A percentile compares a stretch with the other conserved stretches of the same genome.
These are phyloP conservation scores for Bipolaris cookei DNA, from an alignment of 2,329 filamentous ascomycete genomes.

Conservation along the genomic window DNA sequence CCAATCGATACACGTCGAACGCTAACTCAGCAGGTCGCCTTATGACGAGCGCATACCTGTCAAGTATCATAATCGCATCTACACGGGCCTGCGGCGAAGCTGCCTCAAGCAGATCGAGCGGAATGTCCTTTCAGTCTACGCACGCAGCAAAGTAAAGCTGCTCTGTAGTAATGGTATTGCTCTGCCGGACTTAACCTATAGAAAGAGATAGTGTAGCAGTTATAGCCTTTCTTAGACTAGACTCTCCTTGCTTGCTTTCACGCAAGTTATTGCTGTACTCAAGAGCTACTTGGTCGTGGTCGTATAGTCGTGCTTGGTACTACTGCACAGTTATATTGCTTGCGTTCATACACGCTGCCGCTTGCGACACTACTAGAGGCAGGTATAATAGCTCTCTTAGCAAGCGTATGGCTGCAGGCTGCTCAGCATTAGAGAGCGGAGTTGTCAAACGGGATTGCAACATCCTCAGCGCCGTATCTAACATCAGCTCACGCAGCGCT, in stretches of 20 bases:
- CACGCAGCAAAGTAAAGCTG: conserved; percentile 52
- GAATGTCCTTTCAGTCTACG: conserved; percentile 38
- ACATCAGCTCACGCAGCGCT: conserved; percentile 15
- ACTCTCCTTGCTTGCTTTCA: neutral
- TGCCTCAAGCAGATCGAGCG: conserved; percentile 25
- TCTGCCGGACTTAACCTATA: neutral
- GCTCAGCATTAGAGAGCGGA: conserved; percentile 3
- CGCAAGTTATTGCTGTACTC: neutral
- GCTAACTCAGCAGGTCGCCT: conserved; percentile 16
- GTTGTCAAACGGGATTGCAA: conserved; percentile 4
- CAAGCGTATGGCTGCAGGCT: conserved; percentile 14
- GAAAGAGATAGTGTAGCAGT: conserved; percentile 1
- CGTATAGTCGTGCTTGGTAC: neutral
- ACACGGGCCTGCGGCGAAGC: conserved; percentile 4
- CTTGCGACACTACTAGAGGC: neutral
- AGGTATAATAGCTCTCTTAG: conserved; percentile 19
- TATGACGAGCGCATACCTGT: conserved; percentile 17
- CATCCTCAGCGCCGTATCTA: conserved; percentile 5
- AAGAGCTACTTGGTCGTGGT: neutral
- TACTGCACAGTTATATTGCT: neutral
- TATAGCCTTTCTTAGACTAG: neutral
- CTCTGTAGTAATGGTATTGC: conserved; percentile 42
- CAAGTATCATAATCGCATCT: conserved; percentile 22
- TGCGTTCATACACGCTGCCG: neutral
- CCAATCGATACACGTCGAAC: conserved; percentile 22